phyloP scores from a whole-genome alignment of 2,329 filamentous ascomycete species.

The Bimuria novae-zelandiae region DNA sequence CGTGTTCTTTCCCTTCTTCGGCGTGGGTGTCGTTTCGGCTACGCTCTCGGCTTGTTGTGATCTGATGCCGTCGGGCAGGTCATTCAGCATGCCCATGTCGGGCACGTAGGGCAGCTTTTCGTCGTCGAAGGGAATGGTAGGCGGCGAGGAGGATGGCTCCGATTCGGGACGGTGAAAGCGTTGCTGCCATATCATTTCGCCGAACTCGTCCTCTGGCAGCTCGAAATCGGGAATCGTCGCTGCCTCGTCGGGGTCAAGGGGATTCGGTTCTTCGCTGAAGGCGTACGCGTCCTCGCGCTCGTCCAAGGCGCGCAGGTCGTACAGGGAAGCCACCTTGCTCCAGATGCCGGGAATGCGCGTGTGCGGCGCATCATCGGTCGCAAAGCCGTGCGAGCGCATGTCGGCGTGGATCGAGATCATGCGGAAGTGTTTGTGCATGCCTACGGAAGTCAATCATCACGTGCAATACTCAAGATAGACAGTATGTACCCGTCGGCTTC shows the following conservation, averaged over 20 bases:
- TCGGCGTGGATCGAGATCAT: conserved; percentile 51
- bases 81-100: conserved; percentile 40
- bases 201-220: conserved; percentile 51
- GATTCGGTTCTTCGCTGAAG: conserved; percentile 62
- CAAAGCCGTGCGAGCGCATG: conserved; percentile 62
- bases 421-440: conserved; percentile 62
- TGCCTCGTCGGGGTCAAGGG: conserved; percentile 43
- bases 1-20: conserved; percentile 35
- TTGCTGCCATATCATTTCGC: conserved; percentile 50
- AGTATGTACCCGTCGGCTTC: conserved; percentile 78
- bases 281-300: conserved; percentile 72
- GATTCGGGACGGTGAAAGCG: conserved; percentile 40
- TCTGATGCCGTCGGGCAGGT: conserved; percentile 31
- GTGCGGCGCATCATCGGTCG: conserved; percentile 72
- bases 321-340: conserved; percentile 81
- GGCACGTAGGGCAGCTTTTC: conserved; percentile 39
- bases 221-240: conserved; percentile 45
- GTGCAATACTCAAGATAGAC: neutral
- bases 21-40: conserved; percentile 35
- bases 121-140: conserved; percentile 35
- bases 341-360: conserved; percentile 91
- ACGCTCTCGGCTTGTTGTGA: conserved; percentile 36
- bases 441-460: conserved; percentile 28
- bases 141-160: conserved; percentile 35
- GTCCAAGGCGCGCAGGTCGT: conserved; percentile 84